Evolutionary conservation across 805 yeast genomes (phyloP).

Genomic region (Metahyphopichia silvanorum): DNA sequence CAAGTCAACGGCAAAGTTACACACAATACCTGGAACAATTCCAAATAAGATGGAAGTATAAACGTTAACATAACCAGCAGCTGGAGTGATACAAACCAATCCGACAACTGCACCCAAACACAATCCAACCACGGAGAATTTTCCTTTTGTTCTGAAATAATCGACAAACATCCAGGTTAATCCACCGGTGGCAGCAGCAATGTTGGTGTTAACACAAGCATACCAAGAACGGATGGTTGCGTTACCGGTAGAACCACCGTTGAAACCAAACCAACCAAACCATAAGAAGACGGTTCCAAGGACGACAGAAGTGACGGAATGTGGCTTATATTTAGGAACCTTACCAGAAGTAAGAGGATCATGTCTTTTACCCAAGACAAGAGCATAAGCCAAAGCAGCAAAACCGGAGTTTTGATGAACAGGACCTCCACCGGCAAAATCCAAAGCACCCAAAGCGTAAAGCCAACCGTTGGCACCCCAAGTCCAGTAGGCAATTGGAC

Average conservation of each 20-base stretch:
- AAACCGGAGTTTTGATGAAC: slow-evolving; percentile 94
- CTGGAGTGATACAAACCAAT: slow-evolving; percentile 93
- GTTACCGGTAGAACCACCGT: slow-evolving; percentile 97
- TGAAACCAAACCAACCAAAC: slow-evolving; percentile 99
- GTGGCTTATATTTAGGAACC: slow-evolving; percentile 90
- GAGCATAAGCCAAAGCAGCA: slow-evolving; percentile 92
- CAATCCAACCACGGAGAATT: slow-evolving; percentile 91
- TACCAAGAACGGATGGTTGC: slow-evolving; percentile 92
- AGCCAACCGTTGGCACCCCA: slow-evolving; percentile 97
- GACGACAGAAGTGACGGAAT: slow-evolving; percentile 85
- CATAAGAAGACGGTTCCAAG: slow-evolving; percentile 92
- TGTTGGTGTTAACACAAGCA: slow-evolving; percentile 87
- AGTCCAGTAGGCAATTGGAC: slow-evolving; percentile 96
- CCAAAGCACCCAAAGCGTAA: slow-evolving; percentile 75
- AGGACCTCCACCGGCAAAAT: slow-evolving; percentile 99
- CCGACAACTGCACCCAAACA: slow-evolving; percentile 95
- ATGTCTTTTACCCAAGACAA: slow-evolving; percentile 87
- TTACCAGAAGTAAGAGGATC: slow-evolving; percentile 69
- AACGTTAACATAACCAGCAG: slow-evolving; percentile 93
- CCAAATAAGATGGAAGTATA: slow-evolving; percentile 88
- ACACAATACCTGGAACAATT: slow-evolving; percentile 66
- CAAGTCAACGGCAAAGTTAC: slow-evolving; percentile 83
- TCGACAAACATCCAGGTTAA: slow-evolving; percentile 93
- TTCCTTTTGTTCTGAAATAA: slow-evolving; percentile 77
- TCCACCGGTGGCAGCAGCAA: slow-evolving; percentile 93